Evolutionary conservation across 345 rosid species (phyloP).

Genomic region (Nasturtium officinale): DNA sequence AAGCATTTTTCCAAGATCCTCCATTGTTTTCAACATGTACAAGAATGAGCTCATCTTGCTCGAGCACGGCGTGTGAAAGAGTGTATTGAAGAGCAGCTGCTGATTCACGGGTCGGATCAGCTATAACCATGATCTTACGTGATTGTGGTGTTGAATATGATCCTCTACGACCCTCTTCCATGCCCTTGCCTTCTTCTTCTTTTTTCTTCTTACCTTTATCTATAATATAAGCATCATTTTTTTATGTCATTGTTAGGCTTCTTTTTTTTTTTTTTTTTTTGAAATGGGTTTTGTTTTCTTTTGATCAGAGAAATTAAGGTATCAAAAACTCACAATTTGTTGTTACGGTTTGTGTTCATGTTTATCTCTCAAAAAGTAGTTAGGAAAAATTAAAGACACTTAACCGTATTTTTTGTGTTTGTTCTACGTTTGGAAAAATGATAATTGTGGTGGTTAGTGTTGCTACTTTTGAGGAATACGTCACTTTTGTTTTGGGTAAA

Average conservation of each 20-base stretch:
- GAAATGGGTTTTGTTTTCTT: constrained; percentile 1
- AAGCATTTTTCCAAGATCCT: constrained; percentile 58
- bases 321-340: constrained; percentile 28
- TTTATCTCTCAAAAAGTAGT: constrained; percentile 25
- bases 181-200: constrained; percentile 25
- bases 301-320: constrained; percentile 21
- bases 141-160: constrained; percentile 40
- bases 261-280: not conserved
- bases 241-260: constrained; percentile 8
- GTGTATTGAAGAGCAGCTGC: constrained; percentile 77
- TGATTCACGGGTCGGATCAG: constrained; percentile 65
- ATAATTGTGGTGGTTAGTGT: constrained; percentile 32
- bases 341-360: constrained; percentile 30
- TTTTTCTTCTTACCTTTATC: not conserved
- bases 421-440: constrained; percentile 21
- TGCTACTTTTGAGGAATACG: constrained; percentile 34
- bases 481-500: constrained; percentile 29
- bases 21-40: constrained; percentile 52
- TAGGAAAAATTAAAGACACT: constrained; percentile 19
- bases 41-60: constrained; percentile 66
- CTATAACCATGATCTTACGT: constrained; percentile 73
- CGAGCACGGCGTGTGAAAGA: constrained; percentile 65
- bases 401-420: not conserved
- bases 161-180: constrained; percentile 45
- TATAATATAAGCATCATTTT: constrained; percentile 32